Conservation (phyloP, 1,284 basidiomycete genomes). For the Hortiboletus rubellus region DNA sequence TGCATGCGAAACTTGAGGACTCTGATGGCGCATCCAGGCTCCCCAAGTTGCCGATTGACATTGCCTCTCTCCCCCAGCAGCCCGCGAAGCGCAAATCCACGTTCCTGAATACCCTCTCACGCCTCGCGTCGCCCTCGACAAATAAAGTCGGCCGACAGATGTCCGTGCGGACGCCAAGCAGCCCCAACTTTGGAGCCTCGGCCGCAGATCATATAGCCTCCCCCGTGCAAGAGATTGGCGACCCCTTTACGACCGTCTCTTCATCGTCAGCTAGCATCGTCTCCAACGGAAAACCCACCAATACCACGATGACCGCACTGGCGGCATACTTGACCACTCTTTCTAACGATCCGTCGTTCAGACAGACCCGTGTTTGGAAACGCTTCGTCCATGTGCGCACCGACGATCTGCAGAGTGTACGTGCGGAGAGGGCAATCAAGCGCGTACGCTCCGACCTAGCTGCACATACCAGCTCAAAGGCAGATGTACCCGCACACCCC, state of each 20-base stretch:
- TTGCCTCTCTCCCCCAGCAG: conserved; percentile 47
- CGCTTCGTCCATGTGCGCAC: conserved; percentile 82
- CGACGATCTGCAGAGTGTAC: conserved; percentile 83
- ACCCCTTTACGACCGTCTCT: conserved; percentile 57
- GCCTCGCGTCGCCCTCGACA: conserved; percentile 67
- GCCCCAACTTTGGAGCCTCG: conserved; percentile 28
- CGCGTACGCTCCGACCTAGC: conserved; percentile 83
- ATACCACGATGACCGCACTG: conserved; percentile 62
- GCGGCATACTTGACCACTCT: conserved; percentile 78
- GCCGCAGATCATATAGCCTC: conserved; percentile 44
- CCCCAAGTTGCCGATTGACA: conserved; percentile 62
- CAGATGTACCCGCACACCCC: conserved; percentile 22
- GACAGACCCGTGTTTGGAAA: conserved; percentile 73
- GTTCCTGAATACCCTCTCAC: conserved; percentile 79
- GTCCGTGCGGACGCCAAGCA: conserved; percentile 35
- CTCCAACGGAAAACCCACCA: conserved; percentile 29
- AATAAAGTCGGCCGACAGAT: conserved; percentile 43
- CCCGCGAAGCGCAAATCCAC: conserved; percentile 74
- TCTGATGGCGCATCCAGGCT: conserved; percentile 53
- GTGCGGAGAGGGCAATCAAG: conserved; percentile 85
- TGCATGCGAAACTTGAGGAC: conserved; percentile 70
- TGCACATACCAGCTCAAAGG: conserved; percentile 51
- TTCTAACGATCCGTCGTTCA: conserved; percentile 63
- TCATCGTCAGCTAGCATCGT: conserved; percentile 28
- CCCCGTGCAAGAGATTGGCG: conserved; percentile 54